A percentile compares a stretch with the other conserved stretches of the same genome.
Evolutionary conservation across 1,284 basidiomycete species (phyloP).

Genomic region (Apiotrichum gamsii): DNA sequence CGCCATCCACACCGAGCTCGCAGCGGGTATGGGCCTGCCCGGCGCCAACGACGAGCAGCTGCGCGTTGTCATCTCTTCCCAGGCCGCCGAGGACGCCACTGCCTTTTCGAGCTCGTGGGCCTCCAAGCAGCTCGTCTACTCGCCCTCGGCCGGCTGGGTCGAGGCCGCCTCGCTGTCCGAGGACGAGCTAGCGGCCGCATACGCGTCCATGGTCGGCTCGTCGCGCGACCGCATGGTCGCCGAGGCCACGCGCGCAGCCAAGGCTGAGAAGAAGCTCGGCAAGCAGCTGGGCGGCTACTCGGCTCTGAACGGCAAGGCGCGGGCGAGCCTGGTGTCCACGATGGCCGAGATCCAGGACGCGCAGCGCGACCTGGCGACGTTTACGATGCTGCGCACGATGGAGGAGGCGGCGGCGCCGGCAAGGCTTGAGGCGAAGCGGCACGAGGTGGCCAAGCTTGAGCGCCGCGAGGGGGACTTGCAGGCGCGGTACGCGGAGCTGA

Average conservation of each 20-base stretch:
- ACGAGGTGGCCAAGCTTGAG: slow-evolving; percentile 76
- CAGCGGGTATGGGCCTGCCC: slow-evolving; percentile 71
- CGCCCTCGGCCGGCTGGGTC: slow-evolving; percentile 61
- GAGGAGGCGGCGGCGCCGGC: slow-evolving; percentile 70
- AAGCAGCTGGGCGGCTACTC: slow-evolving; percentile 88
- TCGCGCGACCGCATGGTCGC: slow-evolving; percentile 70
- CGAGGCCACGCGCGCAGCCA: slow-evolving; percentile 72
- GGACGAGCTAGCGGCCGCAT: slow-evolving; percentile 61
- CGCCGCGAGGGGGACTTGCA: slow-evolving; percentile 69
- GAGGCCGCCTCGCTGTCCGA: slow-evolving; percentile 56
- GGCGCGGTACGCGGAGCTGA: slow-evolving; percentile 72
- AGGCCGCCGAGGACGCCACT: slow-evolving; percentile 59
- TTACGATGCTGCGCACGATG: slow-evolving; percentile 61
- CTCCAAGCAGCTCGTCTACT: slow-evolving; percentile 59
- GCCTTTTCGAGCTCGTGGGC: slow-evolving; percentile 61
- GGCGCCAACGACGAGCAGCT: slow-evolving; percentile 72
- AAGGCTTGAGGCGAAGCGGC: slow-evolving; percentile 65
- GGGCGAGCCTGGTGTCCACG: slow-evolving; percentile 60
- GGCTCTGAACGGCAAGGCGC: slow-evolving; percentile 64
- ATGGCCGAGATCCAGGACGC: slow-evolving; percentile 64
- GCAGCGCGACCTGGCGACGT: slow-evolving; percentile 69
- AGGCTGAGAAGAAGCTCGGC: slow-evolving; percentile 85
- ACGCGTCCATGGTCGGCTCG: slow-evolving; percentile 57
- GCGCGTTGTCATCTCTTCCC: slow-evolving; percentile 61
- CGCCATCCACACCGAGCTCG: slow-evolving; percentile 74